A percentile compares a stretch with the other conserved stretches of the same genome.
Conservation (phyloP, 345 rosid species). For the Pistacia atlantica region DNA sequence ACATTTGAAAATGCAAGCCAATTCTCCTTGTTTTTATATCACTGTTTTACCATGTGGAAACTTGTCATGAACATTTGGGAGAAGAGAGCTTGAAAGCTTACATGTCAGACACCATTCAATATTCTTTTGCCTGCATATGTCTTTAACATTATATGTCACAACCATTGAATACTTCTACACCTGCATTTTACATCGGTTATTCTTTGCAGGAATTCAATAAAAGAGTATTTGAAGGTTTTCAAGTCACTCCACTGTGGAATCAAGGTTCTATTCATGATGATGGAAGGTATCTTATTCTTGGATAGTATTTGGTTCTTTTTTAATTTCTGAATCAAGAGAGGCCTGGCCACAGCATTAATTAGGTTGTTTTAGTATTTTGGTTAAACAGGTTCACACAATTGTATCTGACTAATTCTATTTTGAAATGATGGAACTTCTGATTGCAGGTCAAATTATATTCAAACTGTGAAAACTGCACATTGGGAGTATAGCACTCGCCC, state of each 20-base stretch:
- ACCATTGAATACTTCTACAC: background rate
- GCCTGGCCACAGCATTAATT: too few species aligned
- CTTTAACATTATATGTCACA: too few species aligned
- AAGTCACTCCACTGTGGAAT: constrained; percentile 92
- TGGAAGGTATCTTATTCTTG: constrained; percentile 53
- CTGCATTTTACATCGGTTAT: background rate
- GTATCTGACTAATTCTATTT: background rate
- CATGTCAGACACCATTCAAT: too few species aligned
- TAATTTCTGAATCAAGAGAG: too few species aligned
- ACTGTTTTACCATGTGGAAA: background rate
- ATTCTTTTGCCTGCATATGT: too few species aligned
- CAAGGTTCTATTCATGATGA: constrained; percentile 89
- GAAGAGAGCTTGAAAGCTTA: too few species aligned
- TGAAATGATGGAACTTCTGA: constrained; percentile 23
- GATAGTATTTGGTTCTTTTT: too few species aligned
- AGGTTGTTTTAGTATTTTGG: too few species aligned
- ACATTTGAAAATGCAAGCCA: too few species aligned
- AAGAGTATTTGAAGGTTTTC: constrained; percentile 84
- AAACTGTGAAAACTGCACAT: constrained; percentile 78
- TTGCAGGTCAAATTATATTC: constrained; percentile 65
- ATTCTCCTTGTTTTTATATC: too few species aligned
- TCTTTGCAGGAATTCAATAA: constrained; percentile 66
- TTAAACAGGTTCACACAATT: background rate
- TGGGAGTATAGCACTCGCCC: constrained; percentile 97
- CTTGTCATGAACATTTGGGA: too few species aligned